Evolutionary conservation across 2,329 filamentous ascomycete species (phyloP).

Genomic region (Fonsecaea pugnacius): DNA sequence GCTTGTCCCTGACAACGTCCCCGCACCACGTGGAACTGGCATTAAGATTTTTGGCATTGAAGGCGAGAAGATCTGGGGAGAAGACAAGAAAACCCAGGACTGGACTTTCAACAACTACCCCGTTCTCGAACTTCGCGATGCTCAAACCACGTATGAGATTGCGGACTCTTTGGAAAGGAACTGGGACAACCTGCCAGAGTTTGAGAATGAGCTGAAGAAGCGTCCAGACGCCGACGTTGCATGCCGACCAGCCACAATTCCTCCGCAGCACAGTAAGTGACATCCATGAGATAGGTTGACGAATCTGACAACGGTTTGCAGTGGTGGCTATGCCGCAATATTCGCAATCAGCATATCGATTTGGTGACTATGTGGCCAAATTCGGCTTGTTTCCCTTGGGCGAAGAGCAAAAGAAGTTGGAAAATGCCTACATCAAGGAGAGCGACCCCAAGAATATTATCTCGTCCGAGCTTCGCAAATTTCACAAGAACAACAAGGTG

Average conservation of each 20-base stretch:
- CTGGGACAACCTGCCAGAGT: slow-evolving; percentile 30
- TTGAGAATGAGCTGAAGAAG: slow-evolving; percentile 27
- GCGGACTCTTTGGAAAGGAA: slow-evolving; percentile 31
- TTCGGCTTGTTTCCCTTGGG: slow-evolving; percentile 29
- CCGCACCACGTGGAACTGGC: slow-evolving; percentile 31
- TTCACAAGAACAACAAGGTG: slow-evolving; percentile 32
- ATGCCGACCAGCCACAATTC: slow-evolving; percentile 20
- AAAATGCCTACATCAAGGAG: slow-evolving; percentile 25
- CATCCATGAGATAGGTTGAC: background rate
- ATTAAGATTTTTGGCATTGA: slow-evolving; percentile 35
- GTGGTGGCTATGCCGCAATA: slow-evolving; percentile 34
- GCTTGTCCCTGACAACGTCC: slow-evolving; percentile 30
- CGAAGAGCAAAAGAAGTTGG: slow-evolving; percentile 30
- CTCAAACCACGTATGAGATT: slow-evolving; percentile 31
- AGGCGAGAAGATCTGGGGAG: slow-evolving; percentile 34
- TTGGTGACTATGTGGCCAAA: slow-evolving; percentile 33
- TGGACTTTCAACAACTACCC: slow-evolving; percentile 35
- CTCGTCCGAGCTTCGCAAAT: slow-evolving; percentile 28
- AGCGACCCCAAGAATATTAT: slow-evolving; percentile 32
- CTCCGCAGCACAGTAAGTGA: slow-evolving; percentile 27
- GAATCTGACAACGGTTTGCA: background rate
- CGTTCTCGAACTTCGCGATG: slow-evolving; percentile 30
- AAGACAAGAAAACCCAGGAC: slow-evolving; percentile 34
- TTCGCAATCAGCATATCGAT: slow-evolving; percentile 33
- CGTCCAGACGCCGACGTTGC: slow-evolving; percentile 30